Evolutionary conservation across 306 rosid species (phyloP).

Genomic region (Sesbania bispinosa): DNA sequence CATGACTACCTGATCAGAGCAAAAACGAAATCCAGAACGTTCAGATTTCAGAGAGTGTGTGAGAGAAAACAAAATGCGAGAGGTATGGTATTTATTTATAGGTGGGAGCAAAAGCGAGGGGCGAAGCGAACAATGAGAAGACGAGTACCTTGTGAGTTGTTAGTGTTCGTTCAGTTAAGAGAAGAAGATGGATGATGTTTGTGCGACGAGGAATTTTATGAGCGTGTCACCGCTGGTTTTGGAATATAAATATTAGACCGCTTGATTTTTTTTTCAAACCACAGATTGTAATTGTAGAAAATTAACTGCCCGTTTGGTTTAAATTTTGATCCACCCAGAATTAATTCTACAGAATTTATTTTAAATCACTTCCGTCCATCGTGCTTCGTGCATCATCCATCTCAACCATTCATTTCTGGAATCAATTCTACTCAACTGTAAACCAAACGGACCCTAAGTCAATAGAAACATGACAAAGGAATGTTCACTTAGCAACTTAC

Average conservation of each 20-base stretch:
- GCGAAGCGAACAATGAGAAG: slow-evolving; percentile 2
- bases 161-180: background rate
- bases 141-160: slow-evolving; percentile 25
- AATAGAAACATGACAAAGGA: no score
- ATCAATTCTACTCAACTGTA: no score
- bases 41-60: slow-evolving; percentile 10
- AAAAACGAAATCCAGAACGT: slow-evolving; percentile 3
- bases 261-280: background rate
- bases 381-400: no score
- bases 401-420: no score
- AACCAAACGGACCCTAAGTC: no score
- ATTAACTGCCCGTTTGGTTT: no score
- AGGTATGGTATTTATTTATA: background rate
- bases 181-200: slow-evolving; percentile 12
- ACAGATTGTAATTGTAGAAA: background rate
- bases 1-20: slow-evolving; percentile 35
- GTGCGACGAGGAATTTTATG: no score
- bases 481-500: no score
- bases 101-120: background rate
- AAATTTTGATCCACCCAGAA: no score
- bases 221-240: background rate
- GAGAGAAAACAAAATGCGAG: background rate
- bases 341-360: no score
- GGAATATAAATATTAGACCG: background rate
- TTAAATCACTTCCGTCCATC: no score